Evolutionary conservation across 441 rosid species (phyloP), one percentile per base, ranked within the genome.

Genomic region (Jatropha podagrica): DNA sequence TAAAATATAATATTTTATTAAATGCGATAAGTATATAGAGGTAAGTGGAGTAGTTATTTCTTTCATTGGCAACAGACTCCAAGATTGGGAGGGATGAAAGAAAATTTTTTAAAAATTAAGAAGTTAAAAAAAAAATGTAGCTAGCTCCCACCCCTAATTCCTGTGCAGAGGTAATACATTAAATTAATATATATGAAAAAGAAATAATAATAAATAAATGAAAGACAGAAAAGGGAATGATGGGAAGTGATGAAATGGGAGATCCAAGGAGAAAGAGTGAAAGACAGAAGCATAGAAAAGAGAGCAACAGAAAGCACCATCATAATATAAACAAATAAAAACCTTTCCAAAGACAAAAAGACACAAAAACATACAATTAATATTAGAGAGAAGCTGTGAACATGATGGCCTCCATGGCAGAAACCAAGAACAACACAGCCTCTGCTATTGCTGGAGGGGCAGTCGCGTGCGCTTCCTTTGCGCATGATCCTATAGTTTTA

Each of bases 251-350:
- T 41, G 77, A 63, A 69, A 52, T 15, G 77, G 79, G 79, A 81
- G 85, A 85, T 85, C 88, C 85, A 46, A 83, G 74, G 72, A 76
- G 42, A 32, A 32, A 32, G 32, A 32, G 32, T 1, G 11, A 65
- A 78, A 74, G 85, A 80, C 88, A 78, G 76, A 73, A 59, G 27
- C 66, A 79, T 77, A 38, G 81, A 58, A 61, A 73, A 67, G 18
- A 40, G 72, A 49, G 75, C 14, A 15, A 42, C 46, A 41, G 15
- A 20, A 74, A 27, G 23, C 58, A 17, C 58, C 58, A 18, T 54
- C 58, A 17, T 18, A 54, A 17, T 20, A 58, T 26, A 32, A n/a
- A 41, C 15, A 60, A 26, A 26, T 3, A 5, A 14, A 52, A 54
- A 4, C 2, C 10, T 44, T 44, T 6, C 2, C 2, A 54, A 54